Conservation (phyloP, 805 yeast genomes). For the Candida ulmi region DNA sequence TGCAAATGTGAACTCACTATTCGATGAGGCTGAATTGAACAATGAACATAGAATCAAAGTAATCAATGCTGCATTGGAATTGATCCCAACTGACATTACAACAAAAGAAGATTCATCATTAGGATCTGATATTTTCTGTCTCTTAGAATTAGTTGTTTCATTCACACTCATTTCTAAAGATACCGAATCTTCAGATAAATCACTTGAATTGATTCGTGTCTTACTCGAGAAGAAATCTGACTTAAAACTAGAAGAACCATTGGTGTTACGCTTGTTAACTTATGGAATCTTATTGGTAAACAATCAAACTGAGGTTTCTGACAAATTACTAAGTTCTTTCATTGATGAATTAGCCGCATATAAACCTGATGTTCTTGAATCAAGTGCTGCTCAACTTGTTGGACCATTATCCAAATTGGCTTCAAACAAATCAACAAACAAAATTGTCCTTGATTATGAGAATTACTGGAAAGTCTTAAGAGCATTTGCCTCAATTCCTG, state of each 20-base stretch:
- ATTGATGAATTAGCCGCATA: background rate
- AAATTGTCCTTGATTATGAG: conserved; percentile 42
- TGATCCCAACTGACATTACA: conserved; percentile 28
- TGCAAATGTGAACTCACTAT: conserved; percentile 52
- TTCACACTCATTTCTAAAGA: background rate
- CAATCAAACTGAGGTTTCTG: conserved; percentile 3
- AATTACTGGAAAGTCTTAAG: conserved; percentile 53
- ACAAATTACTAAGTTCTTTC: conserved; percentile 2
- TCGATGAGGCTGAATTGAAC: conserved; percentile 37
- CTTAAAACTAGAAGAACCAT: conserved; percentile 14
- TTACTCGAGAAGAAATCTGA: conserved; percentile 12
- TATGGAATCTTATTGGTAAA: conserved; percentile 43
- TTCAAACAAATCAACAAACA: background rate
- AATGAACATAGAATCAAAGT: conserved; percentile 3
- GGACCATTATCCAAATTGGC: conserved; percentile 11
- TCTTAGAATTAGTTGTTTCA: conserved; percentile 34
- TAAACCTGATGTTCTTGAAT: conserved; percentile 13
- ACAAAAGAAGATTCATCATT: conserved; percentile 22
- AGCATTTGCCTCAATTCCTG: conserved; percentile 38
- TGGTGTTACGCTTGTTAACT: conserved; percentile 38
- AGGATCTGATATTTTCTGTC: conserved; percentile 30
- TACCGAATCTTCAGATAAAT: conserved; percentile 1
- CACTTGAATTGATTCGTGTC: conserved; percentile 13
- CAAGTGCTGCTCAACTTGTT: conserved; percentile 13
- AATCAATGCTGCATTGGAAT: conserved; percentile 28